These are phyloP conservation scores for Ophiognomonia clavigignenti-juglandacearum DNA, from an alignment of 2,329 filamentous ascomycete genomes.

Conservation along the genomic window DNA sequence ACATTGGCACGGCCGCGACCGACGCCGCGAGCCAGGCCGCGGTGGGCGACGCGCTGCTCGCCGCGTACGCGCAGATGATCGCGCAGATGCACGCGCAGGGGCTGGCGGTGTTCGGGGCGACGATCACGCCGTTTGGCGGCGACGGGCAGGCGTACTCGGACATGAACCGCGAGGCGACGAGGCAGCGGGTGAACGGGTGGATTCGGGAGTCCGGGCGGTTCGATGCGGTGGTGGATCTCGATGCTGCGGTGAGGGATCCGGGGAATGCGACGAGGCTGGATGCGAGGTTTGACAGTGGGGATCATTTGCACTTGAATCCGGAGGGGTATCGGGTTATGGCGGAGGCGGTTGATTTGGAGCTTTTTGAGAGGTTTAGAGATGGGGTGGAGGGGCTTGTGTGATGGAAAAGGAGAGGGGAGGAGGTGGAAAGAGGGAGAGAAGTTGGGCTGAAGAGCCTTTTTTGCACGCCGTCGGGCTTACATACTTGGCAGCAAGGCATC, in stretches of 20 bases:
- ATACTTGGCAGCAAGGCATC: too few species aligned
- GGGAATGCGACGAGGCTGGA: slow-evolving; percentile 39
- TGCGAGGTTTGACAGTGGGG: slow-evolving; percentile 47
- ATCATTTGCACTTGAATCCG: slow-evolving; percentile 56
- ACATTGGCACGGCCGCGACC: slow-evolving; percentile 49
- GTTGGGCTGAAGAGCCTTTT: too few species aligned
- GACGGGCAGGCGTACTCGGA: slow-evolving; percentile 48
- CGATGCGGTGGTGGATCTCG: slow-evolving; percentile 60
- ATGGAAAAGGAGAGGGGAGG: background rate
- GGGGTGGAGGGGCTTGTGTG: slow-evolving; percentile 21
- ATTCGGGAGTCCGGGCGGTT: slow-evolving; percentile 51
- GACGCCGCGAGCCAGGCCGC: slow-evolving; percentile 36
- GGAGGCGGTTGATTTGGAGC: slow-evolving; percentile 43
- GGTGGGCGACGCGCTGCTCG: slow-evolving; percentile 43
- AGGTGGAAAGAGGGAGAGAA: too few species aligned
- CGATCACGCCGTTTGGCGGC: slow-evolving; percentile 36
- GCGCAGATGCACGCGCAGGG: slow-evolving; percentile 45
- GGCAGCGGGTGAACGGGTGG: slow-evolving; percentile 53
- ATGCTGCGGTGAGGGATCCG: slow-evolving; percentile 46
- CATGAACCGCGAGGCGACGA: slow-evolving; percentile 45
- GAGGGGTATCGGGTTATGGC: slow-evolving; percentile 52
- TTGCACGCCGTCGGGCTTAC: too few species aligned
- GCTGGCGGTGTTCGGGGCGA: slow-evolving; percentile 53
- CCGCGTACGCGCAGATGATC: slow-evolving; percentile 52
- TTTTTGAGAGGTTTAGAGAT: slow-evolving; percentile 37